phyloP scores from a whole-genome alignment of 352 stramenopile species.

The Pythium phragmitis region DNA sequence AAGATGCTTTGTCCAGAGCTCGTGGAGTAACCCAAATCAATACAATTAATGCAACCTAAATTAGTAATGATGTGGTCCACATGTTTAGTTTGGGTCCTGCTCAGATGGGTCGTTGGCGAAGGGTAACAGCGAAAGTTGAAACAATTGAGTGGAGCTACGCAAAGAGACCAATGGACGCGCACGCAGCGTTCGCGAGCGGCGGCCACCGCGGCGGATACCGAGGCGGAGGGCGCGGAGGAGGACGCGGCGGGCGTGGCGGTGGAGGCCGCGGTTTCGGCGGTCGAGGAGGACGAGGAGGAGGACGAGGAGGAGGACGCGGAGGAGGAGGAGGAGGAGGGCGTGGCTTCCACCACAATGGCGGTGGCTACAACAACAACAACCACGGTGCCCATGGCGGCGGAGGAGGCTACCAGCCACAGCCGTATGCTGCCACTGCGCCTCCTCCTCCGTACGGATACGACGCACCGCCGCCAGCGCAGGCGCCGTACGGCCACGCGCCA shows the following conservation, averaged over 20 bases:
- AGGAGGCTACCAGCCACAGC: slow-evolving; percentile 5
- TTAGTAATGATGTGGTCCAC: slow-evolving; percentile 17
- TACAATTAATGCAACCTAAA: background rate
- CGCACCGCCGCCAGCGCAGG: slow-evolving; percentile 1
- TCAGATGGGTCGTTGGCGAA: slow-evolving; percentile 21
- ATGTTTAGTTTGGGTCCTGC: slow-evolving; percentile 12
- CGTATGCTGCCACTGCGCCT: background rate
- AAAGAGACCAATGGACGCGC: slow-evolving; percentile 14
- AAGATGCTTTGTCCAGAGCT: slow-evolving; percentile 54
- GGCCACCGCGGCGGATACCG: slow-evolving; percentile 31
- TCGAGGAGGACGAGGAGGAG: slow-evolving; percentile 30
- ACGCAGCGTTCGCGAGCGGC: slow-evolving; percentile 30
- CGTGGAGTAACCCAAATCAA: slow-evolving; percentile 17
- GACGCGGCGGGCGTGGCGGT: slow-evolving; percentile 31
- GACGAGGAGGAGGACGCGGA: slow-evolving; percentile 12
- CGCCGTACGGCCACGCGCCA: slow-evolving; percentile 6
- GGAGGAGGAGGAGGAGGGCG: slow-evolving; percentile 17
- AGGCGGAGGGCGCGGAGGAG: slow-evolving; percentile 21
- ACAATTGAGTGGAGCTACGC: slow-evolving; percentile 20
- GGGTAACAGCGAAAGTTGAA: slow-evolving; percentile 23
- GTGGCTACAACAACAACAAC: slow-evolving; percentile 1
- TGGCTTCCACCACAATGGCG: background rate
- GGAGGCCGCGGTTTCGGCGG: slow-evolving; percentile 29
- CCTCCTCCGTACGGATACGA: slow-evolving; percentile 5
- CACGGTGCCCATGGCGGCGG: background rate